Conservation (phyloP, 257 asterid species). For the Fraxinus quadrangulata region DNA sequence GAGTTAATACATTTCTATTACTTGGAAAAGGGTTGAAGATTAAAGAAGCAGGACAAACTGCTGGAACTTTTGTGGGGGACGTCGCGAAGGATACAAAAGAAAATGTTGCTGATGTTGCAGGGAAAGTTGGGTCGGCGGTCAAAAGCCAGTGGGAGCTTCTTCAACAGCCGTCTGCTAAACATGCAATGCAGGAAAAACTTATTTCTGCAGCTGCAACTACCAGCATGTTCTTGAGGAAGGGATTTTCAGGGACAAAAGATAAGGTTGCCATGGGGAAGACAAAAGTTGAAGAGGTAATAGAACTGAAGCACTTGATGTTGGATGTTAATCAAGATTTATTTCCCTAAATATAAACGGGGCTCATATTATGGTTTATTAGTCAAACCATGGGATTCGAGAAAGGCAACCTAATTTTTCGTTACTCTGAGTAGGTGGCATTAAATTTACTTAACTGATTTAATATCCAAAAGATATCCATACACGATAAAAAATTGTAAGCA, state of each 20-base stretch:
- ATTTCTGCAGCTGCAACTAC: constrained; percentile 89
- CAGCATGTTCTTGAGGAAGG: constrained; percentile 77
- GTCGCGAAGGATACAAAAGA: constrained; percentile 93
- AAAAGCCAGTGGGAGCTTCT: constrained; percentile 80
- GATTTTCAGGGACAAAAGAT: constrained; percentile 86
- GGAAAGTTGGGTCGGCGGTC: constrained; percentile 77
- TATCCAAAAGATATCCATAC: background rate
- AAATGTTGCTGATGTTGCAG: constrained; percentile 79
- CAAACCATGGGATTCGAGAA: background rate
- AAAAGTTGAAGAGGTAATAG: constrained; percentile 83
- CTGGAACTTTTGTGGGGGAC: constrained; percentile 82
- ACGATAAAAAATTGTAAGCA: background rate
- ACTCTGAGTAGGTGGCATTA: background rate
- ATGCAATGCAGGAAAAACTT: constrained; percentile 82
- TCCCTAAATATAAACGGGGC: background rate
- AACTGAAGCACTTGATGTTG: background rate
- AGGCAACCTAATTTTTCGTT: background rate
- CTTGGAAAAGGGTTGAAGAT: constrained; percentile 65
- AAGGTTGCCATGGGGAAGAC: constrained; percentile 81
- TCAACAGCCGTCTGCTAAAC: constrained; percentile 88
- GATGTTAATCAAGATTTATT: background rate
- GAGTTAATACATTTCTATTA: constrained; percentile 11
- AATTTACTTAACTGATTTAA: constrained; percentile 3
- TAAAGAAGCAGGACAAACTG: constrained; percentile 80
- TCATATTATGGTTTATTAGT: too few species aligned